Evolutionary conservation across 345 rosid genomes (phyloP), one percentile per base, ranked within the genome.

Genomic region (Xanthoceras sorbifolium): DNA sequence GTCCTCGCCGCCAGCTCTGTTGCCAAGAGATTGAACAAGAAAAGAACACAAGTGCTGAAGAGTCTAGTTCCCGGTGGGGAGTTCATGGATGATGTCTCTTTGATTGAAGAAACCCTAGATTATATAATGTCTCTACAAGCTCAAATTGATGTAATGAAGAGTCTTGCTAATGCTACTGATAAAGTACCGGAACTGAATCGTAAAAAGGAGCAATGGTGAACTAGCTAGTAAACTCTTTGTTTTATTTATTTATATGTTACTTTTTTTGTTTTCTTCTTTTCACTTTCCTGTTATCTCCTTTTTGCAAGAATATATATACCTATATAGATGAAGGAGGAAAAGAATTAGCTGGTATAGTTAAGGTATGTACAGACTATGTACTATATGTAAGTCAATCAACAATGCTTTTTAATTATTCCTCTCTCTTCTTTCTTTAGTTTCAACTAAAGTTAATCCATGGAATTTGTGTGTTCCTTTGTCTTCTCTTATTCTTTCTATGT

Each of bases 61-160:
- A 84, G 83, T 75, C 75, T 94, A 6, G 85, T 91, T n/a, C 97
- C 97, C 0, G 97, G 98, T 5, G 97, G 98, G 5, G 87, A 88
- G 63, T 82, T 83, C 36, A 86, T 91, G 81, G 89, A 90, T 75
- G 86, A 85, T 29, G 70, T 80, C 20, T 83, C 85, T 66, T 83
- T 94, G 84, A 84, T 94, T 72, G 82, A 80, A 85, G 98, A 94
- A 86, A 88, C 97, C 87, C 89, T 94, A 82, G 98, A 92, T 72
- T 94, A 94, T 79, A 86, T 92, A 18, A 54, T 88, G 23, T 88
- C 88, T 67, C 94, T 94, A 71, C 90, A 75, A 78, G 91, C 90
- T 68, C 97, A 92, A 77, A 94, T 94, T 64, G 96, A 88, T 82
- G 93, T 86, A 60, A 94, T 94, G 97, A 81, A 87, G 69, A 77